A percentile compares a stretch with the other conserved stretches of the same genome.
phyloP scores from a whole-genome alignment of 2,329 filamentous ascomycete genomes.

The Botryotinia convoluta region DNA sequence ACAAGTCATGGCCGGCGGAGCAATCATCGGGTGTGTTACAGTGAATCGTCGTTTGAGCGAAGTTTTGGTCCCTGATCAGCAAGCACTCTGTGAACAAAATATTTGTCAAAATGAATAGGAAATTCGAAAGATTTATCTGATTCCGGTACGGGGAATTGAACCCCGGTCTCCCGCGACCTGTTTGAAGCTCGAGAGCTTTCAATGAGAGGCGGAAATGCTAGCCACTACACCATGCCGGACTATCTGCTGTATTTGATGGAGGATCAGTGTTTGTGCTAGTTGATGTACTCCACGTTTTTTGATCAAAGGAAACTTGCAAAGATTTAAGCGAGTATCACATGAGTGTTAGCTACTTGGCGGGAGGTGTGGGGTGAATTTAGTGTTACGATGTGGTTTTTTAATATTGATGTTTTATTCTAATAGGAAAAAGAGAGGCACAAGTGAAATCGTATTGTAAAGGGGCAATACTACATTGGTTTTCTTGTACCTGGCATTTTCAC shows the following conservation, averaged over 20 bases:
- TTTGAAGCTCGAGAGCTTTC: background rate
- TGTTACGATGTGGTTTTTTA: background rate
- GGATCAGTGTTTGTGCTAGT: fast-evolving
- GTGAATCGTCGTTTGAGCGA: background rate
- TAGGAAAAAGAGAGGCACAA: background rate
- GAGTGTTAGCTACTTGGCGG: background rate
- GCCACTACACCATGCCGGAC: conserved; percentile 17
- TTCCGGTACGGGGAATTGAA: conserved; percentile 12
- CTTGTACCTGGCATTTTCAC: background rate
- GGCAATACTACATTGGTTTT: background rate
- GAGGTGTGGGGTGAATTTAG: background rate
- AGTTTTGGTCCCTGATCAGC: background rate
- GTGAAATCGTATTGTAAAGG: background rate
- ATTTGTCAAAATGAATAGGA: background rate
- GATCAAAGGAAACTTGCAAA: background rate
- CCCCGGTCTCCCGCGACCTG: background rate
- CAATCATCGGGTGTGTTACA: background rate
- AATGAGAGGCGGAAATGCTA: conserved; percentile 15
- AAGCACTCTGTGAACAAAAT: background rate
- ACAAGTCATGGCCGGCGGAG: background rate
- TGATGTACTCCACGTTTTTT: background rate
- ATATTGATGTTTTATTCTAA: background rate
- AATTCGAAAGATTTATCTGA: fast-evolving
- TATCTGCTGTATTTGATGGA: background rate
- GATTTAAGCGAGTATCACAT: background rate